These are phyloP conservation scores for Platanthera zijinensis DNA, from an alignment of 106 monocot genomes.

Conservation along the genomic window DNA sequence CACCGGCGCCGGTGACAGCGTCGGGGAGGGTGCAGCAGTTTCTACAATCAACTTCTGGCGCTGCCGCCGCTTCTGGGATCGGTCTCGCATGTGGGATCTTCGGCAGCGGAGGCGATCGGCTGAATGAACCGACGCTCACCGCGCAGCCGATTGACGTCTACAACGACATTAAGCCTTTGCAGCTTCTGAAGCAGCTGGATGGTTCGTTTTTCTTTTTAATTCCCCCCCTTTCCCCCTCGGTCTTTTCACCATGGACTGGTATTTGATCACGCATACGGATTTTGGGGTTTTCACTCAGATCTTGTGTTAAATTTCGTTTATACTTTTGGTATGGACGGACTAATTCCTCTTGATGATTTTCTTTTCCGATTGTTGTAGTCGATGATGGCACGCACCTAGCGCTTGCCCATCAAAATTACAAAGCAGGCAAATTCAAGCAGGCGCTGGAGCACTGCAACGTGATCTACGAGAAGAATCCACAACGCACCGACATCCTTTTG, in stretches of 20 bases:
- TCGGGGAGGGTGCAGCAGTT: conserved; percentile 17
- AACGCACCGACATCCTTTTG: conserved; percentile 75
- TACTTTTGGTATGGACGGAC: not conserved
- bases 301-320: not conserved
- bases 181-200: conserved; percentile 21
- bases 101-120: conserved; percentile 12
- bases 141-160: conserved; percentile 23
- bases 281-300: not conserved
- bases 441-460: conserved; percentile 69
- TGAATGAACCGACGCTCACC: conserved; percentile 16
- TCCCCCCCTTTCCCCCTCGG: not conserved
- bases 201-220: conserved; percentile 9
- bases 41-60: conserved; percentile 23
- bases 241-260: not conserved
- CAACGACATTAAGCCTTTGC: conserved; percentile 32
- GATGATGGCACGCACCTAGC: conserved; percentile 55
- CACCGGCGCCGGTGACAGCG: conserved; percentile 11
- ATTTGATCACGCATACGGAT: not conserved
- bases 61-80: conserved; percentile 2
- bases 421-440: conserved; percentile 65
- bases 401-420: conserved; percentile 83
- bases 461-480: conserved; percentile 68
- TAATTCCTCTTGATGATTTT: not conserved
- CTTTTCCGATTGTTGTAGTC: conserved; percentile 23
- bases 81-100: conserved; percentile 21